A percentile compares a stretch with the other conserved stretches of the same genome.
phyloP scores from a whole-genome alignment of 768 basidiomycete genomes.

The Mycena chlorophos region DNA sequence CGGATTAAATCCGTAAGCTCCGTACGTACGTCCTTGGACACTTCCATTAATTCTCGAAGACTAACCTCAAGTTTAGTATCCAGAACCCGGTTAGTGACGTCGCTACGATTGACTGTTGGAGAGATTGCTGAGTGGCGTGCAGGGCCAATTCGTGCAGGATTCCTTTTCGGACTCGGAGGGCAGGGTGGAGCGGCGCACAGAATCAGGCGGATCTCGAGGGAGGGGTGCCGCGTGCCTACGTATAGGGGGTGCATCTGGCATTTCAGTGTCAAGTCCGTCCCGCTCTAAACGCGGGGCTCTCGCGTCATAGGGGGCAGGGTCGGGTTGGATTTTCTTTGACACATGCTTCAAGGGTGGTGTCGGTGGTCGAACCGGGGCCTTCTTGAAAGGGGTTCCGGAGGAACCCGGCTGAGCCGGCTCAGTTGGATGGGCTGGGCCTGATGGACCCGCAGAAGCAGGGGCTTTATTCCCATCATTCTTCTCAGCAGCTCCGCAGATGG shows the following conservation, averaged over 20 bases:
- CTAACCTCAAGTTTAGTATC: background rate
- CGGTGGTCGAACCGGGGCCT: background rate
- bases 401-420: too few species aligned
- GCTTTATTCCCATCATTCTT: too few species aligned
- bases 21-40: slow-evolving; percentile 5
- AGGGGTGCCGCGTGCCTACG: background rate
- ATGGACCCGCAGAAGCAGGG: too few species aligned
- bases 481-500: background rate
- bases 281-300: background rate
- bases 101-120: background rate
- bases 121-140: slow-evolving; percentile 6
- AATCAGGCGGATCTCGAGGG: background rate
- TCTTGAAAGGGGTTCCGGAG: background rate
- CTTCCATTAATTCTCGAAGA: slow-evolving; percentile 4
- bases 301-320: background rate
- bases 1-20: slow-evolving; percentile 1
- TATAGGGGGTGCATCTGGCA: background rate
- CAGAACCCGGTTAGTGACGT: slow-evolving; percentile 1
- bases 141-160: background rate
- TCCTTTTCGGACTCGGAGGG: background rate
- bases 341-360: background rate
- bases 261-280: background rate
- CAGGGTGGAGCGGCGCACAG: too few species aligned
- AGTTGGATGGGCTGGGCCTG: too few species aligned
- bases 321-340: background rate